Evolutionary conservation across 2,329 filamentous ascomycete species (phyloP).

Genomic region (Nemania abortiva): DNA sequence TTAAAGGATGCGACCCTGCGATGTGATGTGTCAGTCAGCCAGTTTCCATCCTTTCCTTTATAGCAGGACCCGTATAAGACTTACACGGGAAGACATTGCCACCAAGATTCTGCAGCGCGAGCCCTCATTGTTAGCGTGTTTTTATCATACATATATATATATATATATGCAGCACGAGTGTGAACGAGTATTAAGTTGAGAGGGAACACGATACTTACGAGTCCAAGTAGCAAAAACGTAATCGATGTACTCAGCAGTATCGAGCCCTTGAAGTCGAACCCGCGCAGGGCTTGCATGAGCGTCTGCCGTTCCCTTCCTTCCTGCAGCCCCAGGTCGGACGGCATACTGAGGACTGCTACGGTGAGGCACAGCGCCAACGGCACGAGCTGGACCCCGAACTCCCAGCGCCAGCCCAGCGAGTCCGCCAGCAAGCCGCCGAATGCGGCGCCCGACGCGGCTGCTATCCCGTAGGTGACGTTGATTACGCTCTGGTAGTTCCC

Average conservation of each 20-base stretch:
- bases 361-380: conserved; percentile 61
- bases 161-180: neutral
- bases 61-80: conserved; percentile 36
- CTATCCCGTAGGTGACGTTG: conserved; percentile 73
- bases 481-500: conserved; percentile 79
- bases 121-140: conserved; percentile 10
- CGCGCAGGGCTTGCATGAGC: conserved; percentile 62
- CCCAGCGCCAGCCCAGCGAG: conserved; percentile 78
- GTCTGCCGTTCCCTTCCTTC: conserved; percentile 56
- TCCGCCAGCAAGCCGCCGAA: conserved; percentile 78
- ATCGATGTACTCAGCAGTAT: conserved; percentile 64
- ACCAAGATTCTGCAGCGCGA: conserved; percentile 63
- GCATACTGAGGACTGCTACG: conserved; percentile 62
- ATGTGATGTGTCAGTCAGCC: neutral
- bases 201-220: conserved; percentile 57
- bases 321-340: conserved; percentile 64
- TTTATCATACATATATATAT: neutral
- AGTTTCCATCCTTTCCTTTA: neutral
- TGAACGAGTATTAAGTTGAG: neutral
- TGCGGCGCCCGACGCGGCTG: conserved; percentile 72
- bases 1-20: conserved; percentile 69
- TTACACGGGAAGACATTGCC: conserved; percentile 72
- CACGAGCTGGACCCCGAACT: conserved; percentile 73
- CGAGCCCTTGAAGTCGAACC: conserved; percentile 70
- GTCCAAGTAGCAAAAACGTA: conserved; percentile 69